Evolutionary conservation across 1,284 basidiomycete genomes (phyloP).

Genomic region (Trametes pubescens): DNA sequence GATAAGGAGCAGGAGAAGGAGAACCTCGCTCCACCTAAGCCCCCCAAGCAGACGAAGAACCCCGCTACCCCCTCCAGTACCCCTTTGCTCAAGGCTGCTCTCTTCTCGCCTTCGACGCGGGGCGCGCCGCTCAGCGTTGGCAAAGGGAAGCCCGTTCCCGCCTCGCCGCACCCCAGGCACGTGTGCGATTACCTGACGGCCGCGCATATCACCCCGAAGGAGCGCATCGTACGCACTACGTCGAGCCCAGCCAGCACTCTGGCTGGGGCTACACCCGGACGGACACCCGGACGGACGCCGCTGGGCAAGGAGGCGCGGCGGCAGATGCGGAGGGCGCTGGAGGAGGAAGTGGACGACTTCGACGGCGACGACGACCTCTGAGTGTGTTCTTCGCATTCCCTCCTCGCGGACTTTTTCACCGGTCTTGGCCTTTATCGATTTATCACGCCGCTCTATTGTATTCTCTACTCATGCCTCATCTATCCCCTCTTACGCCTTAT

Average conservation of each 20-base stretch:
- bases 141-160: constrained; percentile 17
- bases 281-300: constrained; percentile 30
- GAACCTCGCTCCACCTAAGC: constrained; percentile 50
- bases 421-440: not conserved
- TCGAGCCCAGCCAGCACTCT: constrained; percentile 18
- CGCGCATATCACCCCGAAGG: constrained; percentile 24
- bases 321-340: constrained; percentile 31
- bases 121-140: constrained; percentile 7
- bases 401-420: not conserved
- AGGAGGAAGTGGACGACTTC: constrained; percentile 32
- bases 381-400: not conserved
- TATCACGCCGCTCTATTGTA: not conserved
- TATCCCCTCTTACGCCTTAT: not conserved
- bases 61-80: constrained; percentile 24
- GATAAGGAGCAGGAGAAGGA: constrained; percentile 58
- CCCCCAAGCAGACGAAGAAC: constrained; percentile 19
- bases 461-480: constrained; percentile 9
- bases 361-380: constrained; percentile 27
- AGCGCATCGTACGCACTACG: constrained; percentile 8
- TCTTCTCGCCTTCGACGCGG: constrained; percentile 20
- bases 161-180: constrained; percentile 32
- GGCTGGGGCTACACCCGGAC: constrained; percentile 23
- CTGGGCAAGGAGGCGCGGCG: constrained; percentile 30
- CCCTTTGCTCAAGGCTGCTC: constrained; percentile 31
- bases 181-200: constrained; percentile 25